These are phyloP conservation scores for Tricholoma bakamatsutake DNA, from an alignment of 768 basidiomycete genomes.

Conservation along the genomic window DNA sequence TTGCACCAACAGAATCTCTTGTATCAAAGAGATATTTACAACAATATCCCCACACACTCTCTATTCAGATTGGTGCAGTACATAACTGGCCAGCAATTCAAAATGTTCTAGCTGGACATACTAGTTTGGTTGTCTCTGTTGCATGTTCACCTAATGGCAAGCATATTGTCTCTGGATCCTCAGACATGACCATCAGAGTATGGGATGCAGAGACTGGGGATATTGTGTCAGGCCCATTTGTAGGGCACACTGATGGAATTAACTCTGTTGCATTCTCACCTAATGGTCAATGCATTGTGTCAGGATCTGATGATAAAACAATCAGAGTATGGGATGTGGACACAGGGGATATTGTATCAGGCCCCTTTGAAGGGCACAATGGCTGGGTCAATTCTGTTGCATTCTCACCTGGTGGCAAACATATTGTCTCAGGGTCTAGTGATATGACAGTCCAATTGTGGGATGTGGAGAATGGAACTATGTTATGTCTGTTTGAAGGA, in stretches of 20 bases:
- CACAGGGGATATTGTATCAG: too few species aligned
- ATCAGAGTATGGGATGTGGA: not conserved
- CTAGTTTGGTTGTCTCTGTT: not conserved
- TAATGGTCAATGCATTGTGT: not conserved
- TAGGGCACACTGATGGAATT: not conserved
- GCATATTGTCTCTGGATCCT: not conserved
- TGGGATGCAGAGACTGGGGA: too few species aligned
- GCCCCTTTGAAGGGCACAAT: not conserved
- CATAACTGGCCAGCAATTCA: not conserved
- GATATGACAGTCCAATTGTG: constrained; percentile 15
- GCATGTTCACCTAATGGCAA: not conserved
- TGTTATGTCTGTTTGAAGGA: not conserved
- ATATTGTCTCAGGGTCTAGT: constrained; percentile 15
- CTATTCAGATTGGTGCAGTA: not conserved
- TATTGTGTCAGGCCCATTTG: not conserved
- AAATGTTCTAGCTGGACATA: not conserved
- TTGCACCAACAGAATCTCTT: constrained; percentile 8
- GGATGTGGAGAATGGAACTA: not conserved
- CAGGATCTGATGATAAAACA: not conserved
- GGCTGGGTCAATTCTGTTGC: not conserved
- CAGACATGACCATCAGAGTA: not conserved
- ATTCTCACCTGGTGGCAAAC: not conserved
- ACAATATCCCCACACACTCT: not conserved
- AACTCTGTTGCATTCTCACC: not conserved
- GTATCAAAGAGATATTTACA: not conserved